Evolutionary conservation across 129 eudicot species (phyloP).

Genomic region (Flaveria sonorensis): DNA sequence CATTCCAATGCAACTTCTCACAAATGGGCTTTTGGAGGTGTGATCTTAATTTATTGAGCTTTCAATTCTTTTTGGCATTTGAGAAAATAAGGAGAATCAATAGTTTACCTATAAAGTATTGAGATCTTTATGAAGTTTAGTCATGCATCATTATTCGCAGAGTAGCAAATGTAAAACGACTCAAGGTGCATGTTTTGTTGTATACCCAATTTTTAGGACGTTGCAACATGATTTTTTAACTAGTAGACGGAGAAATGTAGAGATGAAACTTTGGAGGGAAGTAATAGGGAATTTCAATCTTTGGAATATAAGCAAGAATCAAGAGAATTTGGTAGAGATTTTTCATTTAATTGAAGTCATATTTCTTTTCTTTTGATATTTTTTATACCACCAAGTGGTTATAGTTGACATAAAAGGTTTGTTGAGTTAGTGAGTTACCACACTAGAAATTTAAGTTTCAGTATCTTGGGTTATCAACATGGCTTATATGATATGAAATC

Average conservation of each 20-base stretch:
- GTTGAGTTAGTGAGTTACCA: background rate
- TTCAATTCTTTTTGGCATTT: background rate
- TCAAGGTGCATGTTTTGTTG: background rate
- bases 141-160: background rate
- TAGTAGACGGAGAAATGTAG: background rate
- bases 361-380: background rate
- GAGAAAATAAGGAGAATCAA: background rate
- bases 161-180: background rate
- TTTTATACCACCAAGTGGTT: background rate
- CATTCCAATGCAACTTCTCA: constrained; percentile 97
- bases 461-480: constrained; percentile 6
- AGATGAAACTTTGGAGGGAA: background rate
- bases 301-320: constrained; percentile 11
- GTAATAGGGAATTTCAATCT: background rate
- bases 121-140: background rate
- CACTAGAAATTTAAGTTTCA: background rate
- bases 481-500: background rate
- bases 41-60: background rate
- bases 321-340: background rate
- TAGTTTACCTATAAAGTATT: background rate
- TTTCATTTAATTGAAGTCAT: background rate
- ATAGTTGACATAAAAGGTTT: background rate
- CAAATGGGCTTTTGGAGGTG: constrained; percentile 98
- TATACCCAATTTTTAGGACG: background rate
- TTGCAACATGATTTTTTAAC: background rate